A percentile compares a stretch with the other conserved stretches of the same genome.
Evolutionary conservation across 495 filamentous ascomycete genomes (phyloP).

Genomic region (Neurospora cerealis): DNA sequence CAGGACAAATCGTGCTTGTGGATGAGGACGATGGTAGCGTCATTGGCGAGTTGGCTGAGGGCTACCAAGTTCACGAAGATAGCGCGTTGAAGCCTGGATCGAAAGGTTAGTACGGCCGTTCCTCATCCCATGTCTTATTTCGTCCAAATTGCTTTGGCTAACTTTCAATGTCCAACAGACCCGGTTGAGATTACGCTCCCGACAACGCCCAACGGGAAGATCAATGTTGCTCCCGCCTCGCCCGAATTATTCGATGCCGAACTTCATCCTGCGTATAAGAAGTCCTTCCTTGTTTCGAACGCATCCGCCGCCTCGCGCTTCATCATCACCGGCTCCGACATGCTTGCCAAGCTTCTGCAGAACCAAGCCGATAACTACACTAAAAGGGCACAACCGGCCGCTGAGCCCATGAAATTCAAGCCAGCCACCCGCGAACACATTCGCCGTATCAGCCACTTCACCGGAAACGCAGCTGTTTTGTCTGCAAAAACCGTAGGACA

Average conservation of each 20-base stretch:
- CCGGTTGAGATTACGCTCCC: constrained; percentile 88
- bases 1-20: constrained; percentile 80
- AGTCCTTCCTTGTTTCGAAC: constrained; percentile 77
- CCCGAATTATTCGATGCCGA: constrained; percentile 73
- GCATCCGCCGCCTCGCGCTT: constrained; percentile 85
- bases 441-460: constrained; percentile 74
- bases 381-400: constrained; percentile 61
- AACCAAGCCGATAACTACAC: constrained; percentile 72
- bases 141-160: neutral
- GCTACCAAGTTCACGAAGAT: constrained; percentile 70
- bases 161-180: constrained; percentile 38
- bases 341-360: constrained; percentile 65
- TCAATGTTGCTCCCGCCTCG: constrained; percentile 65
- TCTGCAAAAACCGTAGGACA: constrained; percentile 81
- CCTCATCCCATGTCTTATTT: neutral
- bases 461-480: constrained; percentile 62
- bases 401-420: constrained; percentile 78
- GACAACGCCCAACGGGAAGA: constrained; percentile 55
- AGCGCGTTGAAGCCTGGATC: constrained; percentile 65
- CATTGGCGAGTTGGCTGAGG: constrained; percentile 80
- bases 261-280: constrained; percentile 79
- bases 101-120: constrained; percentile 53
- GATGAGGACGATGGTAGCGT: constrained; percentile 94
- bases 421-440: constrained; percentile 76
- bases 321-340: constrained; percentile 76